Conservation (phyloP, 2,329 filamentous ascomycete species). For the Ophiocordyceps robertsii region DNA sequence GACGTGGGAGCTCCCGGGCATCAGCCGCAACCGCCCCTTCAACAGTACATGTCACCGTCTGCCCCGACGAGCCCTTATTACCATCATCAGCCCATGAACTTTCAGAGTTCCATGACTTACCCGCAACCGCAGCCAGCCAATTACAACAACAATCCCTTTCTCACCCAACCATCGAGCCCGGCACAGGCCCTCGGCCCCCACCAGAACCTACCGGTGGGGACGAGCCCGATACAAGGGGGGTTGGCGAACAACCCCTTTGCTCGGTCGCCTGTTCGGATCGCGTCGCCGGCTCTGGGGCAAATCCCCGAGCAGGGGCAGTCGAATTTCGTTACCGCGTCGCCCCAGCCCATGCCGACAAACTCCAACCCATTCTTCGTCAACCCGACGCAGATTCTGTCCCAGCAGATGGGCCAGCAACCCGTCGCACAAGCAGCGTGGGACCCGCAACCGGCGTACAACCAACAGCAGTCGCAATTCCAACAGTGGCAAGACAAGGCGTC, state of each 20-base stretch:
- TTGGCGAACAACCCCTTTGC: slow-evolving; percentile 34
- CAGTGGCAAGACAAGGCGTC: slow-evolving; percentile 53
- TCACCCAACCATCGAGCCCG: slow-evolving; percentile 22
- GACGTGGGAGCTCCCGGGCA: slow-evolving; percentile 30
- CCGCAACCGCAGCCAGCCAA: slow-evolving; percentile 23
- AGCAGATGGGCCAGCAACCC: slow-evolving; percentile 11
- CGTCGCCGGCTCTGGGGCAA: slow-evolving; percentile 34
- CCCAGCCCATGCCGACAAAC: slow-evolving; percentile 14
- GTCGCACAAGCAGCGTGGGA: slow-evolving; percentile 7
- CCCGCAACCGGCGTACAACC: slow-evolving; percentile 10
- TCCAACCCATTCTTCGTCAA: slow-evolving; percentile 25
- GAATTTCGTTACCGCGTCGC: slow-evolving; percentile 21
- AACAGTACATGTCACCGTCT: slow-evolving; percentile 29
- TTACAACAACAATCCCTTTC: slow-evolving; percentile 36
- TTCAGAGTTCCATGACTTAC: slow-evolving; percentile 30
- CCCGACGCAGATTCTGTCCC: slow-evolving; percentile 10
- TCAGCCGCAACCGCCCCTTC: slow-evolving; percentile 26
- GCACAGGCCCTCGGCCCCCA: slow-evolving; percentile 18
- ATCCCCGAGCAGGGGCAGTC: slow-evolving; percentile 39
- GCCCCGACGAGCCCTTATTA: slow-evolving; percentile 25
- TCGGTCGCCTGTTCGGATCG: slow-evolving; percentile 35
- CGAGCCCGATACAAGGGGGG: slow-evolving; percentile 17
- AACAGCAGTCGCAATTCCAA: slow-evolving; percentile 23
- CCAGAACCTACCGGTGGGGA: slow-evolving; percentile 27
- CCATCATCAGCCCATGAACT: slow-evolving; percentile 23